Conservation (phyloP, 768 basidiomycete genomes). For the Lactarius pseudohatsudake region DNA sequence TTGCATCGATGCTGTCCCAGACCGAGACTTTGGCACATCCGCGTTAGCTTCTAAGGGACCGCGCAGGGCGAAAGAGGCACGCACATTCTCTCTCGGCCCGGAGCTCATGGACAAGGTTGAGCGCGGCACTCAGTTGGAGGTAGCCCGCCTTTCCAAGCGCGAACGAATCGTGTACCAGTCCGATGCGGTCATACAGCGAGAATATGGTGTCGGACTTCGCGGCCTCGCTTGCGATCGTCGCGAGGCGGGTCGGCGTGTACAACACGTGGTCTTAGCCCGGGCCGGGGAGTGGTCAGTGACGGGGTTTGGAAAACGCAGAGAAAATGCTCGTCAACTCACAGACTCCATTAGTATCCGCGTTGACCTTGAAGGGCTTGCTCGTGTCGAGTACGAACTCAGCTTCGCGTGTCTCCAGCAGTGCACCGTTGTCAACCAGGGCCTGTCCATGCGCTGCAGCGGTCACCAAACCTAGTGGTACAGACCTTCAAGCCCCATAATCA, state of each 20-base stretch:
- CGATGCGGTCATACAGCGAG: conserved; percentile 83
- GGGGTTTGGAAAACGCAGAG: neutral
- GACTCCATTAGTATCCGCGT: conserved; percentile 84
- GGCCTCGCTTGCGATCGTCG: conserved; percentile 77
- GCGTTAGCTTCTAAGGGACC: conserved; percentile 6
- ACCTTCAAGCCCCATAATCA: conserved; percentile 45
- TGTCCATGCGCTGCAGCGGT: conserved; percentile 60
- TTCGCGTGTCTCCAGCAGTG: conserved; percentile 69
- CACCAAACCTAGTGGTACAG: conserved; percentile 74
- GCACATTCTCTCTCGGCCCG: conserved; percentile 75
- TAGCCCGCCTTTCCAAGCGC: conserved; percentile 84
- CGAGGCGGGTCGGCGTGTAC: conserved; percentile 78
- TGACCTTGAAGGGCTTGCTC: conserved; percentile 81
- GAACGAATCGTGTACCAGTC: conserved; percentile 82
- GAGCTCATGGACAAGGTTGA: conserved; percentile 70
- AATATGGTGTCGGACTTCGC: conserved; percentile 64
- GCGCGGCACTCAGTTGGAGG: conserved; percentile 68
- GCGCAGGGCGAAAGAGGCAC: conserved; percentile 29
- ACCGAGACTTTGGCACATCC: conserved; percentile 59
- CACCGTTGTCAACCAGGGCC: conserved; percentile 54
- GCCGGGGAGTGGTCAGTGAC: conserved; percentile 27
- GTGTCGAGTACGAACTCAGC: conserved; percentile 67
- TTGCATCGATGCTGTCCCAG: conserved; percentile 67
- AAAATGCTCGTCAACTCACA: conserved; percentile 63
- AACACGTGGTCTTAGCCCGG: conserved; percentile 68